Evolutionary conservation across 176 grass and related monocot species (phyloP), one percentile per base, ranked within the genome.

Genomic region (Carex pumila): DNA sequence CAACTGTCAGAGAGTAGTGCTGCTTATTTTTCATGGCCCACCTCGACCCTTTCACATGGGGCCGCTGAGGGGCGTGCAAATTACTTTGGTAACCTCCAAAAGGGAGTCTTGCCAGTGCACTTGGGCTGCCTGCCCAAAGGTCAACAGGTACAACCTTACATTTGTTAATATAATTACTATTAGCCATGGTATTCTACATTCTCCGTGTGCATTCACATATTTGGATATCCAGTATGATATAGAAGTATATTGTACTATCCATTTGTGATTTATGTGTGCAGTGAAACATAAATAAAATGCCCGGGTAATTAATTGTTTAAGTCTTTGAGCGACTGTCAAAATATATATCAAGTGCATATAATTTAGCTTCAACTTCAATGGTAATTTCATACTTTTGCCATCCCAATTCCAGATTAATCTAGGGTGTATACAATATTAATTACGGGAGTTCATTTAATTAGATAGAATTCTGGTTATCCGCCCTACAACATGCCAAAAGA

Each of bases 31-130:
- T 94, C 94, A 61, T 99, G 96, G 96, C 96, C 96, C 1, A 88
- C 89, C 7, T 99, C 96, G 13, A 95, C 92, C 80, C 86, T 98
- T 43, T 86, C 90, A 37, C 91, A 89, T 69, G 94, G 96, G 56
- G 88, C 91, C 6, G 96, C 91, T 0, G 96, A 99, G 85, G 96
- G 96, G 9, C 96, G 96, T 18, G 96, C 96, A 75, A 99, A 99
- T 88, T 95, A 99, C 68, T 99, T 99, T 69, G 96, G 91, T 11
- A 99, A 99, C 85, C 96, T 99, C 86, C 91, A 93, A 55, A 99
- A 99, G 85, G 96, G 96, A 72, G 86, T 95, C 29, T 77, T 99
- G 71, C 93, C 96, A 4, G 84, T 89, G 65, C 88, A 89, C 83
- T 83, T 87, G 74, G 93, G 91, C n/a, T 36, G 45, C 14, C 34